Base-by-base conservation (phyloP, 805 yeast species). In the Nakazawaea ambrosiae region DNA sequence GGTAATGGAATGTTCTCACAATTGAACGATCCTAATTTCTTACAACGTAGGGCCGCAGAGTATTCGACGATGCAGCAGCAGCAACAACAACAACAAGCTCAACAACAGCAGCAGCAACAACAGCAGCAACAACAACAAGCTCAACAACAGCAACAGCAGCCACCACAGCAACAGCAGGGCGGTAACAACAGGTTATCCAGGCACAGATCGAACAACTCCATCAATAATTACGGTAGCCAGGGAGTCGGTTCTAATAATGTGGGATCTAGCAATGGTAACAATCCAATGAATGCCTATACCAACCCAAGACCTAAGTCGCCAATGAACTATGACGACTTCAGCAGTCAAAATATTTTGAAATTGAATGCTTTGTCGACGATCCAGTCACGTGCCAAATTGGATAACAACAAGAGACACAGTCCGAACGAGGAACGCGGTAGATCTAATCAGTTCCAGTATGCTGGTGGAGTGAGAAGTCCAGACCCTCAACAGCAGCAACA, bases 301-400 rank as follows among this genome's bases (percentile, higher is more conserved):
- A 30, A 29, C 20, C 22, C 32, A 12, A 40, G 39, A 29, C 48
- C 51, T 6, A 35, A 40, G 17, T 44, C 48, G 15, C 51, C 51
- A 20, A 47, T 43, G 44, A 37, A 41, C 14, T 45, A 39, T 18
- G 46, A 41, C 18, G 44, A 45, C 24, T 23, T 45, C 20, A 43
- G 31, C 24, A 40, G 37, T 20, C 49, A 33, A 39, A 65, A 68
- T 22, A 71, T 74, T n/a, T 57, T 73, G 55, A 79, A 79, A 50
- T 58, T 79, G 45, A 81, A 82, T 4, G 86, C 86, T 0, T 63
- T 79, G 39, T 72, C 79, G 19, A 78, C 86, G 3, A 78, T 78
- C 43, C 75, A 75, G 54, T 67, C 72, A 6, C 55, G 84, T 17
- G 38, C 36, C 17, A 39, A 35, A 23, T 38, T 30, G 30, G 45